These are phyloP conservation scores for Gliomastix tumulicola DNA, from an alignment of 2,329 filamentous ascomycete genomes.

Conservation along the genomic window DNA sequence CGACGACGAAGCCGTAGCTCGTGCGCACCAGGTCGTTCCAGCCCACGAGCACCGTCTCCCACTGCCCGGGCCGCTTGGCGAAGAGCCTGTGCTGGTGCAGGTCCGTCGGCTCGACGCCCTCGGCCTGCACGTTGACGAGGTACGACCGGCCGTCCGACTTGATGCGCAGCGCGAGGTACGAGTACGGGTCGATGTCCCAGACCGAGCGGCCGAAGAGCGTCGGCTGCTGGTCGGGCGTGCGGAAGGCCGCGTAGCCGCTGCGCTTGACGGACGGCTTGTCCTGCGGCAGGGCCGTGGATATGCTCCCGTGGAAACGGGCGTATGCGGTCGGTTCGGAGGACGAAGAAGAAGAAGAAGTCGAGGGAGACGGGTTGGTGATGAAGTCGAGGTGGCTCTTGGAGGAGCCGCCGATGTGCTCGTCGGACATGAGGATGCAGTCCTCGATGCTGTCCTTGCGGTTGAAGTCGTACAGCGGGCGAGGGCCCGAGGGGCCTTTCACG, in stretches of 20 bases:
- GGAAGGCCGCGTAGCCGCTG: slow-evolving; percentile 84
- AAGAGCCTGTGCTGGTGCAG: slow-evolving; percentile 91
- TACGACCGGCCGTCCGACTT: slow-evolving; percentile 90
- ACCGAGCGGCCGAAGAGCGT: slow-evolving; percentile 81
- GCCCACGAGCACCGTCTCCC: slow-evolving; percentile 91
- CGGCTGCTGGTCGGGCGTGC: slow-evolving; percentile 67
- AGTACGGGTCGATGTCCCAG: slow-evolving; percentile 87
- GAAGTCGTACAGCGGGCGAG: slow-evolving; percentile 61
- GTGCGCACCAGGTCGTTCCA: slow-evolving; percentile 93
- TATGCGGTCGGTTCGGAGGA: slow-evolving; percentile 34
- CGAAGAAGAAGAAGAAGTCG: slow-evolving; percentile 8
- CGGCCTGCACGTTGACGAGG: slow-evolving; percentile 92
- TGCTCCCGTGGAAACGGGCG: slow-evolving; percentile 77
- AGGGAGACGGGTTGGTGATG: slow-evolving; percentile 22
- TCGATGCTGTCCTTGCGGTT: slow-evolving; percentile 35
- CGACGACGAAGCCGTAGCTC: slow-evolving; percentile 84
- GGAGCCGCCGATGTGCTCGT: slow-evolving; percentile 79
- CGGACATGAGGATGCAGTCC: slow-evolving; percentile 73
- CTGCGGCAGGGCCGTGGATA: slow-evolving; percentile 76
- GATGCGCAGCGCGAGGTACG: slow-evolving; percentile 79
- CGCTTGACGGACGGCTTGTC: slow-evolving; percentile 69
- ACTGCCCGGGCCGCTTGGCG: slow-evolving; percentile 69
- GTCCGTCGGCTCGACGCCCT: slow-evolving; percentile 89
- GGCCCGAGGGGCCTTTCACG: slow-evolving; percentile 56
- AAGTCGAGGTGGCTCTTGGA: slow-evolving; percentile 69